Evolutionary conservation across 495 filamentous ascomycete species (phyloP), one percentile per base, ranked within the genome.

Genomic region (Hypoxylon cercidicola): DNA sequence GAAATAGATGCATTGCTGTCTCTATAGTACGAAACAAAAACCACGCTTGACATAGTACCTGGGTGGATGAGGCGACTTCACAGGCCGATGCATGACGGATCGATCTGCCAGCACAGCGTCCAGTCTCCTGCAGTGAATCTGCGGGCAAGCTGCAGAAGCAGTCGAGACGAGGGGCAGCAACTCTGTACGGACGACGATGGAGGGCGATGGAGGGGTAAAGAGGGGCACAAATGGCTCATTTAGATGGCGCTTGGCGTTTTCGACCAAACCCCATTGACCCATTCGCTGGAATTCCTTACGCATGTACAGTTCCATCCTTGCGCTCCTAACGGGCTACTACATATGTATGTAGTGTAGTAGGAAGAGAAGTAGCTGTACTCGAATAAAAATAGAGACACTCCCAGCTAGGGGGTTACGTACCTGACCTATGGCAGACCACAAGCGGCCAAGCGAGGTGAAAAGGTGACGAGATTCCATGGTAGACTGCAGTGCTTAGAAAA

Each of bases 121-220:
- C 28, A 69, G 55, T 57, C 55, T 72, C 65, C 62, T 72, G 71
- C 71, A 70, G 64, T 57, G 47, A 60, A 55, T 64, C 61, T 73
- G 68, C 68, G 62, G 55, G 56, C 40, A 53, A 64, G 64, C 64
- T 66, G 71, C 68, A 64, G 62, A 64, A 43, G 62, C 39, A 59
- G 63, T 64, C 40, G 59, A 70, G 69, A 70, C 48, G 71, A 70
- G 71, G 71, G 71, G 71, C 68, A 74, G 46, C 32, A 50, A 53
- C 13, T 62, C 16, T 56, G 21, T 45, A 54, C 15, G 20, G 25
- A 48, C 45, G 69, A 62, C 59, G 57, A 73, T 72, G 71, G 71
- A 74, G 71, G 71, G 71, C 59, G 57, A 73, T 72, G 71, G 71
- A 74, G 71, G 71, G 71, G 71, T 72, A 74, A 66, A 61, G 66